A percentile compares a stretch with the other conserved stretches of the same genome.
Evolutionary conservation across 2,329 filamentous ascomycete species (phyloP).

Genomic region (Cyphellophora europaea): DNA sequence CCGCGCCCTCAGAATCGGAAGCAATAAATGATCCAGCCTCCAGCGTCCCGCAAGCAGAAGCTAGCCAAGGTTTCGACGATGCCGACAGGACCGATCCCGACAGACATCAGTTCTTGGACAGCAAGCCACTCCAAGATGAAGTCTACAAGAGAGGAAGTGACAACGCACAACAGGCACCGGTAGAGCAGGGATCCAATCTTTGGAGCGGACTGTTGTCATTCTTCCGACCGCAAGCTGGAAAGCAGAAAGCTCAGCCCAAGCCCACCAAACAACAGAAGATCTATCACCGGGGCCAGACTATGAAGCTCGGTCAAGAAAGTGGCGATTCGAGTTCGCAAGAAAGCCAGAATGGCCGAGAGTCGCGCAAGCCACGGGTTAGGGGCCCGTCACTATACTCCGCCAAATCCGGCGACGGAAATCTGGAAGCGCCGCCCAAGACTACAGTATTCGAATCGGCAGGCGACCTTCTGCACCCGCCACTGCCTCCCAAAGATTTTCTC

Average conservation of each 20-base stretch:
- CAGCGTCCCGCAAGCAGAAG: slow-evolving; percentile 16
- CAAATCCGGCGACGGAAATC: slow-evolving; percentile 24
- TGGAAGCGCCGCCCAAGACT: slow-evolving; percentile 73
- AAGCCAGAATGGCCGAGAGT: slow-evolving; percentile 22
- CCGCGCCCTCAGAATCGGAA: slow-evolving; percentile 2
- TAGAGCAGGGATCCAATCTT: slow-evolving; percentile 35
- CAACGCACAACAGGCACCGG: neutral
- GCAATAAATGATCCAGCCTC: slow-evolving; percentile 11
- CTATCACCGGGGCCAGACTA: slow-evolving; percentile 68
- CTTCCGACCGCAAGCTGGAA: slow-evolving; percentile 51
- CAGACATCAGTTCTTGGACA: slow-evolving; percentile 6
- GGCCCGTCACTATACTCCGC: slow-evolving; percentile 43
- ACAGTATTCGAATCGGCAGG: slow-evolving; percentile 93
- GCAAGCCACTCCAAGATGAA: slow-evolving; percentile 1
- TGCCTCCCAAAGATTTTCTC: slow-evolving; percentile 73
- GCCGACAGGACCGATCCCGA: slow-evolving; percentile 7
- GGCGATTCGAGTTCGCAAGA: slow-evolving; percentile 21
- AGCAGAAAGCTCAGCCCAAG: slow-evolving; percentile 12
- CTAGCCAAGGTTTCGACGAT: slow-evolving; percentile 16
- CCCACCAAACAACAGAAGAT: slow-evolving; percentile 56
- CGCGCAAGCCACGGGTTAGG: slow-evolving; percentile 29
- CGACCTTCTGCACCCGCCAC: slow-evolving; percentile 80
- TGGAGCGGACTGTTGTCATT: slow-evolving; percentile 62
- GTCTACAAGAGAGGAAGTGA: neutral
- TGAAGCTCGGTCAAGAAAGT: slow-evolving; percentile 37